Conservation (phyloP, 169 alveolate species). For the Plasmodium gonderi region DNA sequence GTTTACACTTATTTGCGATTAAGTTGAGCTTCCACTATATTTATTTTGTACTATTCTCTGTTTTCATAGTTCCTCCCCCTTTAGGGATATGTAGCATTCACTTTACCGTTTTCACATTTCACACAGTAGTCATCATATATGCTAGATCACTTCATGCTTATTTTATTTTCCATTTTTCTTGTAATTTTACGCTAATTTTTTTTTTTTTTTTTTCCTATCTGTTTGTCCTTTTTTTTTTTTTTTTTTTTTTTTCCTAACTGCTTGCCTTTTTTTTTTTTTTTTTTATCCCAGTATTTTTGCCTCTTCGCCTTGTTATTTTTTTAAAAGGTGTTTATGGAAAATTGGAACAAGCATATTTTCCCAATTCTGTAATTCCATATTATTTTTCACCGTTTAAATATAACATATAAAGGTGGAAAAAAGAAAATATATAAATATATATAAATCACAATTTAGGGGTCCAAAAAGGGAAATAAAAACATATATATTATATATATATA, state of each 20-base stretch:
- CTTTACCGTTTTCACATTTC: background rate
- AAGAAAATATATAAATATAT: background rate
- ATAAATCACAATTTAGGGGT: background rate
- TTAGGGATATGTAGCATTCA: background rate
- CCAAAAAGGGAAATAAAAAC: background rate
- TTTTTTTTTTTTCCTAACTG: background rate
- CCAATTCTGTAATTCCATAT: background rate
- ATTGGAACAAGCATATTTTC: background rate
- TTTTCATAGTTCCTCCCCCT: background rate
- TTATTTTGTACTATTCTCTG: background rate
- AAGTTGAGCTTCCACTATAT: background rate
- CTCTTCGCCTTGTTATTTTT: background rate
- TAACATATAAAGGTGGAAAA: background rate
- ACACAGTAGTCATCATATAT: background rate
- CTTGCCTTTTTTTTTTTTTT: constrained; percentile 11
- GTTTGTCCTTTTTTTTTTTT: background rate
- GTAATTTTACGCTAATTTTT: background rate
- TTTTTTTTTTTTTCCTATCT: background rate
- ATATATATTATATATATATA: background rate
- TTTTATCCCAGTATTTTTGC: constrained; percentile 1
- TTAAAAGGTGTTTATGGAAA: background rate
- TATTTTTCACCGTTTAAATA: background rate
- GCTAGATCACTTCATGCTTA: background rate
- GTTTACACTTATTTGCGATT: background rate
- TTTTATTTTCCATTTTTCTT: background rate